Evolutionary conservation across 352 stramenopile species (phyloP), one percentile per base, ranked within the genome.

Genomic region (Aphanomyces astaci): DNA sequence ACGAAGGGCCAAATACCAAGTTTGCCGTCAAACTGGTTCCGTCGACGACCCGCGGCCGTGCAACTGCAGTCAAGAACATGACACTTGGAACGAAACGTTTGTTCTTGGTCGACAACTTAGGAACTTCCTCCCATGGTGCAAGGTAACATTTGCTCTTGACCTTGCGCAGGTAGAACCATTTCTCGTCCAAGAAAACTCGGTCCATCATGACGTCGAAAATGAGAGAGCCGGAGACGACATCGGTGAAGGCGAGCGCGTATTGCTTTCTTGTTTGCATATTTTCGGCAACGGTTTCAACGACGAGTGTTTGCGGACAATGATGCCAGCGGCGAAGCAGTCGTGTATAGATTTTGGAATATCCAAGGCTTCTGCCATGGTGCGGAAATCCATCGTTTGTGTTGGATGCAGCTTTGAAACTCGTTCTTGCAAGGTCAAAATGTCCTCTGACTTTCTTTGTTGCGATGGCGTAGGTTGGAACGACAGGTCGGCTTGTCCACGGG

Each of bases 221-320:
- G 48, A 55, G n/a, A 9, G 7, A 9, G 5, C 48, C 48, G 19
- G 7, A 7, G 48, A 11, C 19, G 5, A 55, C 7, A n/a, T 30
- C 7, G n/a, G 19, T n/a, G 48, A 55, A 30, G 7, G 48, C 7
- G n/a, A n/a, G n/a, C n/a, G n/a, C 48, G 48, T 55, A 55, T 9
- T 55, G n/a, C 9, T 30, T 24, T 30, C 48, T 7, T 55, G 48
- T 19, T 9, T 7, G 7, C 19, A 22, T 55, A 19, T 55, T 55
- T 55, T 55, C 48, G 48, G 48, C n/a, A 55, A 30, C n/a, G 48
- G 48, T 15, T 55, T 55, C 11, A 55, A 30, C n/a, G 48, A 30
- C 48, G 48, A n/a, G n/a, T n/a, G n/a, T n/a, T n/a, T n/a, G n/a
- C n/a, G n/a, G n/a, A 55, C 48, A 24, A 55, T 7, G 7, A 55